These are phyloP conservation scores for Naematelia encephala DNA, from an alignment of 768 basidiomycete genomes.

Conservation along the genomic window DNA sequence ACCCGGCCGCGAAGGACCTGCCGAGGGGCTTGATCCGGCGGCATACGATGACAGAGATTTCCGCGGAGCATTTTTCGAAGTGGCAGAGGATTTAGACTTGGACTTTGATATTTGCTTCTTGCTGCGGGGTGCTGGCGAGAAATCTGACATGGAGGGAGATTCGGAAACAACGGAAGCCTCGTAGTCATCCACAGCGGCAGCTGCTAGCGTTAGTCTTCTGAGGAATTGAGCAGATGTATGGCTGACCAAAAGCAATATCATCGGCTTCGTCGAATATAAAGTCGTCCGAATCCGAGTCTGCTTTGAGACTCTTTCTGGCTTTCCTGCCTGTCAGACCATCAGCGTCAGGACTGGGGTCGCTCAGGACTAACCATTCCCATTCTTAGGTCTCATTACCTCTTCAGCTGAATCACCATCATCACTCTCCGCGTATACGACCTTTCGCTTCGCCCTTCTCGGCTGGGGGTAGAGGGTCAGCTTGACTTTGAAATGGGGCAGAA, in stretches of 20 bases:
- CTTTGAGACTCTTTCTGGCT: slow-evolving; percentile 42
- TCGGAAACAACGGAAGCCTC: slow-evolving; percentile 22
- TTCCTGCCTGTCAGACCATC: slow-evolving; percentile 6
- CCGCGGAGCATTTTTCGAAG: slow-evolving; percentile 18
- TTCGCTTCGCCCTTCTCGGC: slow-evolving; percentile 33
- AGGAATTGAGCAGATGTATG: not conserved
- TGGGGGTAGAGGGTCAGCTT: slow-evolving; percentile 11
- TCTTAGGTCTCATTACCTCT: slow-evolving; percentile 5
- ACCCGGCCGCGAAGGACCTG: slow-evolving; percentile 23
- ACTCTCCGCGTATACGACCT: slow-evolving; percentile 42
- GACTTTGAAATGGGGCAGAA: not conserved
- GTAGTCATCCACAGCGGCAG: slow-evolving; percentile 38
- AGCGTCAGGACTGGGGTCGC: not conserved
- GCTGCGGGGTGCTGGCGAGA: slow-evolving; percentile 8
- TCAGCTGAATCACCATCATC: slow-evolving; percentile 24
- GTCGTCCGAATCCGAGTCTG: slow-evolving; percentile 45
- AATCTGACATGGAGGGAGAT: slow-evolving; percentile 21
- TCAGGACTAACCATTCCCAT: not conserved
- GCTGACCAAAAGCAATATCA: slow-evolving; percentile 44
- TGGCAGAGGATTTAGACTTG: slow-evolving; percentile 19
- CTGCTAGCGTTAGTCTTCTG: slow-evolving; percentile 8
- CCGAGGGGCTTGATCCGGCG: slow-evolving; percentile 9
- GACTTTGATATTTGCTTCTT: slow-evolving; percentile 20
- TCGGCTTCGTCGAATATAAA: slow-evolving; percentile 41
- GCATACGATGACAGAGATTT: slow-evolving; percentile 16